Base-by-base conservation (phyloP, 2,329 filamentous ascomycete genomes). In the Penicillium rolfsii region DNA sequence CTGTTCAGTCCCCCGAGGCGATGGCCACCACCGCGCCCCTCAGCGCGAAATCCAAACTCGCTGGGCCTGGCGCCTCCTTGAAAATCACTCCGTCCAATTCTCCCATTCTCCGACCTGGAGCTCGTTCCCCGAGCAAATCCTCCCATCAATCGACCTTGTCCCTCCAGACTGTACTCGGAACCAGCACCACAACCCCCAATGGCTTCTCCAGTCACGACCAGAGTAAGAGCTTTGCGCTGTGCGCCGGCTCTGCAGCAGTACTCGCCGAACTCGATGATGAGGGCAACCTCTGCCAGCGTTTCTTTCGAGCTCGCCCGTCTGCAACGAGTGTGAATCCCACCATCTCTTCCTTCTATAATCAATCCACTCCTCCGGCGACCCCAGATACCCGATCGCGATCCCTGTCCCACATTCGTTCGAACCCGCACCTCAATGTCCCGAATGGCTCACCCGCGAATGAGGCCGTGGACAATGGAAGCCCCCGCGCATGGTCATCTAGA, bases 161-260 rank as follows among this genome's bases (percentile, higher is more conserved):
- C 41, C 82, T 97, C 63, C 89, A 89, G 75, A 88, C 91, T 64
- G 92, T 98, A 59, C 90, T 98, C 71, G 95, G 95, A 50, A 96
- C 93, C 26, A 98, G 94, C 7, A 94, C 92, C 65, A 86, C 83
- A 67, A 91, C 90, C 4, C 89, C 92, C 43, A 93, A 90, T 73
- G 92, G 91, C 64, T 96, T 99, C 76, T 93, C 96, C 74, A 88
- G 86, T 65, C 87, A 94, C 62, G 82, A 89, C 43, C 86, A 88
- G 12, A 89, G 85, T 56, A 81, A 80, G 59, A 83, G 83, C 54
- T 97, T 98, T 77, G 93, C 93, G 58, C 95, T 96, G 75, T 93
- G 93, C 64, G 94, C 95, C 8, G 95, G 95, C 58, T 95, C 93
- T 9, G 92, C 94, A 46, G 94, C 92, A n/a, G 91, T 99, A 0